Evolutionary conservation across 2,329 filamentous ascomycete genomes (phyloP).

Genomic region (Cladophialophora psammophila): DNA sequence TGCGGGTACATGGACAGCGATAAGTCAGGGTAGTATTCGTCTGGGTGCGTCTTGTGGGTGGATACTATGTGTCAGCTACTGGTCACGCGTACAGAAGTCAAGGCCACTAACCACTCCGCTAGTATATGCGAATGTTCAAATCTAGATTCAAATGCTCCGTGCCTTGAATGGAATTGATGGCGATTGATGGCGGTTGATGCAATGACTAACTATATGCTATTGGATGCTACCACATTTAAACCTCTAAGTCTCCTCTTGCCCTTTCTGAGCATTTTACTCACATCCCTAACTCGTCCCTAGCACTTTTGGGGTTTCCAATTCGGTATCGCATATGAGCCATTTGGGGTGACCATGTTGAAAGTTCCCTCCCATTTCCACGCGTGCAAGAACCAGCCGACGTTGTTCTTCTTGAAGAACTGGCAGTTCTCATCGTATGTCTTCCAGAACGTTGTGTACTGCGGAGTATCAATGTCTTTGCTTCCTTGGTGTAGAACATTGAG

Average conservation of each 20-base stretch:
- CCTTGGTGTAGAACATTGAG: slow-evolving; percentile 24
- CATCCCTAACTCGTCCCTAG: background rate
- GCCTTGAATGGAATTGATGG: background rate
- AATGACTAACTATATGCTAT: background rate
- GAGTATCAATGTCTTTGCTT: slow-evolving; percentile 22
- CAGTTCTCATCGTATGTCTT: slow-evolving; percentile 17
- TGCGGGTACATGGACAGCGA: background rate
- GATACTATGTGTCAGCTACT: background rate
- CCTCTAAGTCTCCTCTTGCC: background rate
- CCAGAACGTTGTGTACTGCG: slow-evolving; percentile 22
- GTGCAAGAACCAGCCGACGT: slow-evolving; percentile 24
- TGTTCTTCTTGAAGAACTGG: slow-evolving; percentile 27
- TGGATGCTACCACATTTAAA: background rate
- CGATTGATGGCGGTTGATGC: background rate
- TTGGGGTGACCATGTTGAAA: slow-evolving; percentile 23
- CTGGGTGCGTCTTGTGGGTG: background rate
- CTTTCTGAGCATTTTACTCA: background rate
- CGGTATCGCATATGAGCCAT: slow-evolving; percentile 23
- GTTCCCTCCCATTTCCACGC: slow-evolving; percentile 25
- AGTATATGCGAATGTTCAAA: background rate
- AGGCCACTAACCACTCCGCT: background rate
- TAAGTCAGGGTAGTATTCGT: slow-evolving; percentile 13
- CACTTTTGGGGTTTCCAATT: slow-evolving; percentile 23
- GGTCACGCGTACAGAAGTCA: background rate
- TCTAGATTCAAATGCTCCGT: background rate